These are phyloP conservation scores for Entophlyctis helioformis DNA, from an alignment of 192 early-diverging fungal species.

Conservation along the genomic window DNA sequence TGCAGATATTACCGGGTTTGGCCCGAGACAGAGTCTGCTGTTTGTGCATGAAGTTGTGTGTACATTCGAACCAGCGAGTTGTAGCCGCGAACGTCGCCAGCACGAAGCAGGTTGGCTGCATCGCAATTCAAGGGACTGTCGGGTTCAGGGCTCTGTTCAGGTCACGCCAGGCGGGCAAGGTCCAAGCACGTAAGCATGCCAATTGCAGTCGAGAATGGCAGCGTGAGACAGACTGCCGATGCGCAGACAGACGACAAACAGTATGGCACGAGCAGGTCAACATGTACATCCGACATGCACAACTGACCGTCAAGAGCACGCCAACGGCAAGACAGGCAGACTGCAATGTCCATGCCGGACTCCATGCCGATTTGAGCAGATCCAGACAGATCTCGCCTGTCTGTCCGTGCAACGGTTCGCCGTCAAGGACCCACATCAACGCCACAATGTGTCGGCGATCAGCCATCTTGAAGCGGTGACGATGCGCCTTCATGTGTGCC, in stretches of 20 bases:
- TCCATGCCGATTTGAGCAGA: conserved; percentile 87
- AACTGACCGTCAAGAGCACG: conserved; percentile 55
- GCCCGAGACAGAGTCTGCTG: no score
- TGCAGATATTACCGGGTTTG: no score
- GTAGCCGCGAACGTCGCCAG: conserved; percentile 78
- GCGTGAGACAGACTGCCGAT: no score
- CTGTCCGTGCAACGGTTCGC: conserved; percentile 32
- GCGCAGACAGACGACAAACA: no score
- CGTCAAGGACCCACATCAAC: no score
- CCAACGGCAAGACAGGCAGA: conserved; percentile 74
- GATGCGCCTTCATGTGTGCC: no score
- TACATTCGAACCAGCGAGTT: no score
- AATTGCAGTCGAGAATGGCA: not conserved
- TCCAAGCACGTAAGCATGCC: not conserved
- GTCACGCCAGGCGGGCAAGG: not conserved
- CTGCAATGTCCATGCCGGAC: conserved; percentile 90
- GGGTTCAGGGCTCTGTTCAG: conserved; percentile 60
- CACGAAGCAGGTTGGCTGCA: conserved; percentile 83
- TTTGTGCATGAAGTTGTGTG: no score
- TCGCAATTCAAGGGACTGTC: conserved; percentile 89
- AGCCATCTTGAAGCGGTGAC: no score
- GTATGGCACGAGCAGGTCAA: no score
- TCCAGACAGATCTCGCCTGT: conserved; percentile 97
- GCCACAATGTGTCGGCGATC: no score
- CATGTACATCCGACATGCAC: no score